A percentile compares a stretch with the other conserved stretches of the same genome.
Evolutionary conservation across 495 filamentous ascomycete species (phyloP).

Genomic region (Penicillium coffeae): DNA sequence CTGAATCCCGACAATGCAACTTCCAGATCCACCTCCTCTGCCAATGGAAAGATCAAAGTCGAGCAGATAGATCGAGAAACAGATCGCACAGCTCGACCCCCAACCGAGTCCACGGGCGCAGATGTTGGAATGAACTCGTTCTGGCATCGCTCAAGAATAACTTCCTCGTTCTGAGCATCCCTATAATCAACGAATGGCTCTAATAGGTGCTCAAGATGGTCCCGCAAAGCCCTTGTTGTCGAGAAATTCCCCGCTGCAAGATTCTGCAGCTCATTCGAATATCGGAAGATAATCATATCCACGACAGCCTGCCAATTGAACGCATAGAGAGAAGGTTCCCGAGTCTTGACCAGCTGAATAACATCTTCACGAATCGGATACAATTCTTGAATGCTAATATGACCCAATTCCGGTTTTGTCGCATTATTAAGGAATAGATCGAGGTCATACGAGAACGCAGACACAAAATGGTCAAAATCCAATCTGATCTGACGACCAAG

Average conservation of each 20-base stretch:
- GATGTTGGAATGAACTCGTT: constrained; percentile 7
- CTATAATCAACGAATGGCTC: constrained; percentile 50
- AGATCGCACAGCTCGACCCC: constrained; percentile 1
- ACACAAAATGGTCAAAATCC: constrained; percentile 61
- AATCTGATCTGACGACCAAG: constrained; percentile 47
- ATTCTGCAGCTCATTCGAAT: constrained; percentile 48
- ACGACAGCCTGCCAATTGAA: constrained; percentile 58
- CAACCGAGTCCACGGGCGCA: neutral
- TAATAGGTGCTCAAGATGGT: constrained; percentile 44
- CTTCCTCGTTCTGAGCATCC: neutral
- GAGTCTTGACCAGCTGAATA: constrained; percentile 29
- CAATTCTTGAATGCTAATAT: constrained; percentile 35
- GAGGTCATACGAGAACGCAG: constrained; percentile 51
- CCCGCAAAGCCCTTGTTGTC: constrained; percentile 29
- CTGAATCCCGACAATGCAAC: neutral
- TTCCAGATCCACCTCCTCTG: constrained; percentile 2
- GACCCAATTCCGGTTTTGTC: constrained; percentile 42
- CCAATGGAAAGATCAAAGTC: neutral
- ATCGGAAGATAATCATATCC: constrained; percentile 59
- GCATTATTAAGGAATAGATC: constrained; percentile 43
- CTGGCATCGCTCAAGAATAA: neutral
- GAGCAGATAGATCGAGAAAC: constrained; percentile 3
- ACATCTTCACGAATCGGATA: constrained; percentile 41
- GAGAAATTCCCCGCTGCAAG: constrained; percentile 38
- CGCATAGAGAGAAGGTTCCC: constrained; percentile 10